phyloP scores from a whole-genome alignment of 179 eudicot species.

The Heliamphora ciliata region DNA sequence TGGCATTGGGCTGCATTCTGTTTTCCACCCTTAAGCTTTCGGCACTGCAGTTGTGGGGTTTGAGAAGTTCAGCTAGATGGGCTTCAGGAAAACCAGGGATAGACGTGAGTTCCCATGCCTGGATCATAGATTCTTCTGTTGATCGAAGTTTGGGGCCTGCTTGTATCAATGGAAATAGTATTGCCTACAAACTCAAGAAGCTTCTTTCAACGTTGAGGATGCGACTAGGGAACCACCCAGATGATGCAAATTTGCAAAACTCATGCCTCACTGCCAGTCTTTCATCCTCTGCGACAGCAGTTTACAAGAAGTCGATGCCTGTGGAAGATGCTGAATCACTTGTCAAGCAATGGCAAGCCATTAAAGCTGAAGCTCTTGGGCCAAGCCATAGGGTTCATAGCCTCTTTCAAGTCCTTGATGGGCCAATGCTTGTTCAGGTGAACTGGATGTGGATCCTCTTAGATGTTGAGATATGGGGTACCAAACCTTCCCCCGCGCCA shows the following conservation, averaged over 20 bases:
- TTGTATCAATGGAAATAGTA: slow-evolving; percentile 24
- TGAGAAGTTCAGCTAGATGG: slow-evolving; percentile 32
- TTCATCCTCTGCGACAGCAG: slow-evolving; percentile 39
- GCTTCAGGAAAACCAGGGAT: slow-evolving; percentile 24
- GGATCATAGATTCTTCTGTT: slow-evolving; percentile 32
- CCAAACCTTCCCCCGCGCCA: neutral
- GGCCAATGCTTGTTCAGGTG: slow-evolving; percentile 91
- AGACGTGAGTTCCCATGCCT: slow-evolving; percentile 20
- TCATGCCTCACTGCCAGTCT: slow-evolving; percentile 43
- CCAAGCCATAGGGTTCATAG: slow-evolving; percentile 54
- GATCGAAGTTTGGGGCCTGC: slow-evolving; percentile 27
- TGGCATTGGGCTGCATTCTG: slow-evolving; percentile 63
- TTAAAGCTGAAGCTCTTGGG: slow-evolving; percentile 97
- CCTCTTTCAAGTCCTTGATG: slow-evolving; percentile 81
- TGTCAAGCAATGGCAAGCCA: slow-evolving; percentile 88
- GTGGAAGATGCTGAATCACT: slow-evolving; percentile 90
- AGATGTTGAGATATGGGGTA: neutral
- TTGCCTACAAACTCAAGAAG: slow-evolving; percentile 33
- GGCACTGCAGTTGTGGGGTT: slow-evolving; percentile 33
- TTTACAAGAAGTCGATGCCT: slow-evolving; percentile 49
- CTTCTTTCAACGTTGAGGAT: slow-evolving; percentile 34
- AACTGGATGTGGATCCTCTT: slow-evolving; percentile 7
- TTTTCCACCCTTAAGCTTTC: slow-evolving; percentile 49
- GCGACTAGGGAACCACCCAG: slow-evolving; percentile 21
- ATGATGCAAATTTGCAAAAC: slow-evolving; percentile 29